These are phyloP conservation scores for Penicillium nordicum DNA, from an alignment of 2,329 filamentous ascomycete species.

Conservation along the genomic window DNA sequence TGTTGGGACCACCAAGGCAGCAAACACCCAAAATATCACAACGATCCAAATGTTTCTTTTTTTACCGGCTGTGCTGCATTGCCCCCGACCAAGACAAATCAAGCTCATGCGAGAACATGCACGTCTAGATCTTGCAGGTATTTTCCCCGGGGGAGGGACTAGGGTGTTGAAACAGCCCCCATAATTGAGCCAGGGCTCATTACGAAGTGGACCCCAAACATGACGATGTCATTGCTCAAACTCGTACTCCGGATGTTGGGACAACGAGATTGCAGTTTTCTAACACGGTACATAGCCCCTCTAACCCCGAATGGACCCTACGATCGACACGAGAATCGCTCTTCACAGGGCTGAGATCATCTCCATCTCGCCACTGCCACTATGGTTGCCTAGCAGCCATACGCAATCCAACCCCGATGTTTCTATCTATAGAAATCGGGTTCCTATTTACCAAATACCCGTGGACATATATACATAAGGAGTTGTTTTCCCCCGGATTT, in stretches of 20 bases:
- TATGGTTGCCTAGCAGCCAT: background rate
- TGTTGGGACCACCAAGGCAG: conserved; percentile 7
- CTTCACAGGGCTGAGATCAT: conserved; percentile 11
- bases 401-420: conserved; percentile 2
- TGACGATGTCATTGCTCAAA: conserved; percentile 13
- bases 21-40: background rate
- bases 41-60: background rate
- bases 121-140: conserved; percentile 2
- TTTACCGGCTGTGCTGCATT: conserved; percentile 5
- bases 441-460: background rate
- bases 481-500: conserved; percentile 3
- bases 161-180: background rate
- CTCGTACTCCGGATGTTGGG: background rate
- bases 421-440: conserved; percentile 14
- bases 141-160: background rate
- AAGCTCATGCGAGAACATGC: conserved; percentile 1
- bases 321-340: conserved; percentile 8
- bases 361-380: conserved; percentile 19
- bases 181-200: background rate
- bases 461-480: background rate
- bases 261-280: background rate
- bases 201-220: conserved; percentile 8
- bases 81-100: background rate
- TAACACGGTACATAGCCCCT: background rate
- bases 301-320: conserved; percentile 1